These are phyloP conservation scores for Ilex asprella DNA, from an alignment of 257 asterid species.

Conservation along the genomic window DNA sequence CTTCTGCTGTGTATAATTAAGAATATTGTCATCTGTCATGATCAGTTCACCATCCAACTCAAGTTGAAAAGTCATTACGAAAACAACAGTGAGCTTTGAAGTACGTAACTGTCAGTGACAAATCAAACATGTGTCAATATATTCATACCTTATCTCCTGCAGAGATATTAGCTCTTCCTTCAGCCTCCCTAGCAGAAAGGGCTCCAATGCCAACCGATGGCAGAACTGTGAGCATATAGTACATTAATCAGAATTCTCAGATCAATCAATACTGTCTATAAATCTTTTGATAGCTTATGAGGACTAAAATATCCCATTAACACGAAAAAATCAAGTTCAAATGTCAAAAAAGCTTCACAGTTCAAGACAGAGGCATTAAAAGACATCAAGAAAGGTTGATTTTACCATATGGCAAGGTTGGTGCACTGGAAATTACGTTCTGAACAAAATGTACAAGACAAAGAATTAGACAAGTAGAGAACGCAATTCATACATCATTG, in stretches of 20 bases:
- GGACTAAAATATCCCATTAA: neutral
- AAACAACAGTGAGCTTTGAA: neutral
- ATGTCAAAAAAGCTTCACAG: too few species aligned
- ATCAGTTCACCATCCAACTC: neutral
- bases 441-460: too few species aligned
- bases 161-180: conserved; percentile 80
- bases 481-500: too few species aligned
- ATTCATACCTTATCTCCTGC: conserved; percentile 76
- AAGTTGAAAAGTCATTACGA: neutral
- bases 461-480: too few species aligned
- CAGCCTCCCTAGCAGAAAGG: conserved; percentile 97
- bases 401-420: too few species aligned
- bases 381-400: too few species aligned
- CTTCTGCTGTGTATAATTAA: neutral
- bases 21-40: neutral
- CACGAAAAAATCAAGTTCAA: too few species aligned
- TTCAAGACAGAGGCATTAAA: too few species aligned
- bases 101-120: neutral
- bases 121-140: conserved; percentile 7
- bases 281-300: neutral
- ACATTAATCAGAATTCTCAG: neutral
- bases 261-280: neutral
- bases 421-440: too few species aligned
- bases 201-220: conserved; percentile 92
- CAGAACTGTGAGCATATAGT: conserved; percentile 39